phyloP scores from a whole-genome alignment of 2,329 filamentous ascomycete species.

The Cadophora gregata region DNA sequence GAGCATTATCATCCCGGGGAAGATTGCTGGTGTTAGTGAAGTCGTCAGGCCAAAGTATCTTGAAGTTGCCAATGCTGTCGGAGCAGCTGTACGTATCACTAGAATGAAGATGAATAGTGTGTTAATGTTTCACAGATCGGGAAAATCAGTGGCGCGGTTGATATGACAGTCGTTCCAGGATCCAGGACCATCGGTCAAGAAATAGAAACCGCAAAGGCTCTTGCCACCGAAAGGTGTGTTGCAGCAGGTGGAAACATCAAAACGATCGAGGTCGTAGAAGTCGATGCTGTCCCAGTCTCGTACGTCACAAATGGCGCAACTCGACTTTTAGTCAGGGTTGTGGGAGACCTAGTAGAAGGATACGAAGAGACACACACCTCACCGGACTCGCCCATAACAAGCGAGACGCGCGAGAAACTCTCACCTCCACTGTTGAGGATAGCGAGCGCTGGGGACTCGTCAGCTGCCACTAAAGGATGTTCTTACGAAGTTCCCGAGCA shows the following conservation, averaged over 20 bases:
- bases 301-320: constrained; percentile 43
- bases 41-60: constrained; percentile 58
- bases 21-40: constrained; percentile 56
- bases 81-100: constrained; percentile 57
- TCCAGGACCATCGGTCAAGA: constrained; percentile 35
- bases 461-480: constrained; percentile 33
- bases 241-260: constrained; percentile 39
- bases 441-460: constrained; percentile 1
- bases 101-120: not conserved
- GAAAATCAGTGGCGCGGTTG: constrained; percentile 41
- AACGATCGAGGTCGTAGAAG: constrained; percentile 41
- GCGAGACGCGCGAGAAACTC: not conserved
- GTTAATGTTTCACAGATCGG: constrained; percentile 35
- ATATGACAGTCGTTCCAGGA: constrained; percentile 39
- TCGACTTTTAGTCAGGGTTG: constrained; percentile 39
- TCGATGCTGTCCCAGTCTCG: constrained; percentile 41
- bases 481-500: constrained; percentile 37
- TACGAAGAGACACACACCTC: constrained; percentile 29
- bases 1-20: constrained; percentile 53
- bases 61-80: constrained; percentile 65
- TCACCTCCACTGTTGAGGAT: not conserved
- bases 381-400: not conserved
- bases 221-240: constrained; percentile 39
- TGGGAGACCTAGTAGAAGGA: constrained; percentile 38
- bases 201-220: constrained; percentile 36